Percentiles rank a stretch among this genome's conserved stretches.
phyloP scores from a whole-genome alignment of 1,284 basidiomycete species.

The Malassezia yamatoensis region DNA sequence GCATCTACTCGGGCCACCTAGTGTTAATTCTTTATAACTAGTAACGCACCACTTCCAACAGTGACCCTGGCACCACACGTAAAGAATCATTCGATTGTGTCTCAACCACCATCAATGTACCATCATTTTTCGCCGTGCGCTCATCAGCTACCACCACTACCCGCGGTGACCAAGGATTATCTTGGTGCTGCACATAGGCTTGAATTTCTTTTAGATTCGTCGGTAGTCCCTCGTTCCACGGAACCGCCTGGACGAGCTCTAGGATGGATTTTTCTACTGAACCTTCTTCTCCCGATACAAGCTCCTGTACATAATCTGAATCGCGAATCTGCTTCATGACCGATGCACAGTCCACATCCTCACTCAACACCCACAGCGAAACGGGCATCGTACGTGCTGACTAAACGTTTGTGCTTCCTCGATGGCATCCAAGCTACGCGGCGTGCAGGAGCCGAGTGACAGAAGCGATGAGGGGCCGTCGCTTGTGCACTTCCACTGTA shows the following conservation, averaged over 20 bases:
- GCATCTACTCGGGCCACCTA: conserved; percentile 6
- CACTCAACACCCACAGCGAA: conserved; percentile 4
- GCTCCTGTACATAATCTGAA: conserved; percentile 30
- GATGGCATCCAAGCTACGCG: background rate
- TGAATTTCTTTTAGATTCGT: background rate
- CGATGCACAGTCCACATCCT: conserved; percentile 4
- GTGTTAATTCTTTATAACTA: background rate
- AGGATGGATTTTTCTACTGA: conserved; percentile 28
- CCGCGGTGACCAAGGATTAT: background rate
- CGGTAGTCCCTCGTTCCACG: background rate
- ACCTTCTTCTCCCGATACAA: conserved; percentile 29
- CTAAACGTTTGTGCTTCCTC: background rate
- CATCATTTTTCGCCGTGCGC: background rate
- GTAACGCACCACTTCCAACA: conserved; percentile 14
- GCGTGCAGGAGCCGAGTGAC: background rate
- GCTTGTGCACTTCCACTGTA: conserved; percentile 28
- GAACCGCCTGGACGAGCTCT: conserved; percentile 18
- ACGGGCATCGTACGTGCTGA: conserved; percentile 1
- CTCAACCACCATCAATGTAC: conserved; percentile 1
- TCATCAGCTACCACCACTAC: conserved; percentile 4
- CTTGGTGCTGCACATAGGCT: background rate
- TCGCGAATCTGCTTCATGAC: conserved; percentile 26
- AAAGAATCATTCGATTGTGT: background rate
- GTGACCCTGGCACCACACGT: background rate
- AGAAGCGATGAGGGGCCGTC: background rate